Evolutionary conservation across 176 grass and related monocot species (phyloP).

Genomic region (Puccinellia tenuiflora): DNA sequence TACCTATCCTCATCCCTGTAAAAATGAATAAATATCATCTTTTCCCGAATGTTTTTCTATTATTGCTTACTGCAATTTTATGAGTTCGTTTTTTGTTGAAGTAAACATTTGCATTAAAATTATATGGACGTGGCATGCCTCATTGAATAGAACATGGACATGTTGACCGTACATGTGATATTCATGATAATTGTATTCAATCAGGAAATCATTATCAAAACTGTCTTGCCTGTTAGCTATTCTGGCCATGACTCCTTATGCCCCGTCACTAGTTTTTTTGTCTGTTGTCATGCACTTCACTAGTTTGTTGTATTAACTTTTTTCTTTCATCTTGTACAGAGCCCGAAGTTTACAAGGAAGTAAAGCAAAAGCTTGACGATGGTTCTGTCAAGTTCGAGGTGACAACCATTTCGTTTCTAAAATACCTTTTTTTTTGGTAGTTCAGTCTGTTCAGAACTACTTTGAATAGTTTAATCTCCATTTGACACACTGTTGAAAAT

Average conservation of each 20-base stretch:
- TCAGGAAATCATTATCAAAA: neutral
- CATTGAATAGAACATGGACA: neutral
- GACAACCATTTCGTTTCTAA: slow-evolving; percentile 4
- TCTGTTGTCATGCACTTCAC: neutral
- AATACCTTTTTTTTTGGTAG: neutral
- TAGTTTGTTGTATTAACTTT: neutral
- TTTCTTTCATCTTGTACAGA: slow-evolving; percentile 53
- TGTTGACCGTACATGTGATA: neutral
- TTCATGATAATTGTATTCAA: neutral
- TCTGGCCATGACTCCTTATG: neutral
- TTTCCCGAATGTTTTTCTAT: neutral
- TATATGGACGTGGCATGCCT: neutral
- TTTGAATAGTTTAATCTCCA: neutral
- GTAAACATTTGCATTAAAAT: neutral
- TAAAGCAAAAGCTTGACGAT: slow-evolving; percentile 83
- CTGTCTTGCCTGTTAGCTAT: neutral
- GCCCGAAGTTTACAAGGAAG: slow-evolving; percentile 82
- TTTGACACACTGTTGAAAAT: neutral
- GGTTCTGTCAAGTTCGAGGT: slow-evolving; percentile 97
- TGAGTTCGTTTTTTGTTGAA: neutral
- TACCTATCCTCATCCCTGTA: neutral
- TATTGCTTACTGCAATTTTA: neutral
- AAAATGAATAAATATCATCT: neutral
- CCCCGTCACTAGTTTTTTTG: neutral
- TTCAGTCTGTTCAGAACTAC: neutral